These are phyloP conservation scores for Apophysomyces trapeziformis DNA, from an alignment of 371 early-diverging fungal genomes.

Conservation along the genomic window DNA sequence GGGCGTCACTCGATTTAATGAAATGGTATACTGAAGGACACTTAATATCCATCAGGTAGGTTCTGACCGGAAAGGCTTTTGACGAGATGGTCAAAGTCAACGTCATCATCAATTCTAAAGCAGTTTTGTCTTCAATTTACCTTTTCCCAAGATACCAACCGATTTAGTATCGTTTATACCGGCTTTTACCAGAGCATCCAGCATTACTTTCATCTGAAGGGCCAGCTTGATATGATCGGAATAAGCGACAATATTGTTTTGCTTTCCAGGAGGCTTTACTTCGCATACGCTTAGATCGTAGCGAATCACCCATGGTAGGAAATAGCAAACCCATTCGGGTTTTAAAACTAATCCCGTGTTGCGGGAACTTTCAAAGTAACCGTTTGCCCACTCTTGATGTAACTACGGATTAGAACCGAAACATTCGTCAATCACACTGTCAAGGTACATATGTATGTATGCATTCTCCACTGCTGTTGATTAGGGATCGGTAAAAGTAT, in stretches of 20 bases:
- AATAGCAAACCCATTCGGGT: neutral
- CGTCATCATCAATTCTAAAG: no score
- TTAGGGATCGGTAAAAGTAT: neutral
- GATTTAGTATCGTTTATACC: neutral
- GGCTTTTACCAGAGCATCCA: neutral
- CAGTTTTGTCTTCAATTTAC: neutral
- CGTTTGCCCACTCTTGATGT: neutral
- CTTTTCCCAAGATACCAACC: neutral
- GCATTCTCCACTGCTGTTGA: neutral
- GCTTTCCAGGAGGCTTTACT: neutral
- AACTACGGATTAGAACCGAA: neutral
- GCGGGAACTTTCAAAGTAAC: neutral
- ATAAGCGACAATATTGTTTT: neutral
- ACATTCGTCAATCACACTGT: neutral
- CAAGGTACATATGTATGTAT: neutral
- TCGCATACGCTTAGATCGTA: neutral
- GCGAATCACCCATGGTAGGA: neutral
- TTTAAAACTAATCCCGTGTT: neutral
- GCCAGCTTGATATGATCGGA: neutral
- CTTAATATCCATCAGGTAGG: no score
- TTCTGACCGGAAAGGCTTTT: no score
- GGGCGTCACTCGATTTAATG: no score
- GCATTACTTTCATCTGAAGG: neutral
- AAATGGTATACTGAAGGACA: no score
- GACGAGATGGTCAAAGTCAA: no score